Evolutionary conservation across 2,329 filamentous ascomycete species (phyloP), one percentile per base, ranked within the genome.

Genomic region (Xylariaceae sp.): DNA sequence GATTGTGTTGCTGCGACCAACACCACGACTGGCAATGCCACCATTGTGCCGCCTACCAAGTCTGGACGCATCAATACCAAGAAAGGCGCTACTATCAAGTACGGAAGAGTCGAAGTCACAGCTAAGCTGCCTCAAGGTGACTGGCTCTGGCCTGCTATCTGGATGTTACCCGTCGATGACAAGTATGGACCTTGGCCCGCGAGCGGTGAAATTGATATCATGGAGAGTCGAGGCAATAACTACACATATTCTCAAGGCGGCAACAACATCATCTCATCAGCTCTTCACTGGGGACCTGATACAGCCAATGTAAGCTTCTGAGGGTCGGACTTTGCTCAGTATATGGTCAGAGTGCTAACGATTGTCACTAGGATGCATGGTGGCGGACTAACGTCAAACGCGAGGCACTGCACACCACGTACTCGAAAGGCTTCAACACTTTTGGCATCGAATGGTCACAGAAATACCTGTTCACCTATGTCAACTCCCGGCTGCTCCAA

Each of bases 61-160:
- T 93, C 90, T 1, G 90, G 83, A 6, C 87, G 90, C 55, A 83
- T 95, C 72, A 87, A 86, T 72, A 92, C 88, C 51, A 87, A 82
- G 65, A 81, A 81, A 41, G 82, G 86, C 14, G 83, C 83, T 6
- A 79, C 73, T 14, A 89, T 95, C 75, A 89, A 84, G 70, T 95
- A 89, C 66, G 90, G 90, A 44, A 87, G 88, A 41, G 80, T 95
- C 47, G 88, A 95, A 67, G 89, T 95, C 5, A 84, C 80, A 1
- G 90, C 90, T 22, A 86, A 86, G 70, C 73, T 94, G 28, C 89
- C 90, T 5, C 70, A 75, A 44, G 90, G 90, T 48, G 89, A 94
- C 72, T 94, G 90, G 90, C 78, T 95, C 11, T 94, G 90, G 90
- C 90, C 90, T 2, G 89, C 89, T n/a, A 93, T 95, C 63, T 92